Base-by-base conservation (phyloP, 164 flowering plant genomes). In the Paratinospora sagittata region DNA sequence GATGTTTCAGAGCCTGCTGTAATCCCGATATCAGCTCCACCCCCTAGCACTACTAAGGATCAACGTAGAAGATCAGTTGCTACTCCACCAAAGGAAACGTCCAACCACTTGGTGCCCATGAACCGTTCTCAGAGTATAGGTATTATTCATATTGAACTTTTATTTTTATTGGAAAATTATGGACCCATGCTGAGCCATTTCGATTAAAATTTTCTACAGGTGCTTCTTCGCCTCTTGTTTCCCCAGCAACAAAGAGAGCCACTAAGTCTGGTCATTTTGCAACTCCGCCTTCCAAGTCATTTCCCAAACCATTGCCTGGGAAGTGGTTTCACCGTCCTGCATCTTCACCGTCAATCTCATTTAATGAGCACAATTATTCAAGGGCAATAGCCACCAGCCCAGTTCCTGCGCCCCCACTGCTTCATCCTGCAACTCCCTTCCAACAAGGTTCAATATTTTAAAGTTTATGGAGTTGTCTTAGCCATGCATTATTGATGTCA, bases 371-470 rank as follows among this genome's bases (percentile, higher is more conserved):
- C 75, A 78, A 74, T 65, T 81, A 75, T 82, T 21, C 67, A 69
- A 77, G 79, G 68, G 78, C 68, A 75, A 77, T 70, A 70, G 78
- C 52, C 65, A 72, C 12, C 65, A 68, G 74, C 66, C 75, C 58
- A 63, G 39, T 21, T 55, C 26, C 82, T 65, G 72, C 85, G 70
- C 65, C 82, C 30, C 71, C 84, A 11, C 33, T 49, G 39, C 68
- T 55, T 66, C 78, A 82, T 77, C 82, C 85, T 73, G 77, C 84
- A 5, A 65, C 39, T 45, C 36, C 73, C 39, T 19, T 71, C 45
- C 72, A 75, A 30, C 78, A 71, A 83, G 93, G 93, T 91, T 52
- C 17, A 14, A 5, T 52, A 52, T 19, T 19, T 49, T 52, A 4
- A 17, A 17, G 0, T 52, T 52, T 17, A 52, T 52, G 58, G 14